A percentile compares a stretch with the other conserved stretches of the same genome.
Conservation (phyloP, 2,329 filamentous ascomycete genomes). For the Parastagonospora nodorum region DNA sequence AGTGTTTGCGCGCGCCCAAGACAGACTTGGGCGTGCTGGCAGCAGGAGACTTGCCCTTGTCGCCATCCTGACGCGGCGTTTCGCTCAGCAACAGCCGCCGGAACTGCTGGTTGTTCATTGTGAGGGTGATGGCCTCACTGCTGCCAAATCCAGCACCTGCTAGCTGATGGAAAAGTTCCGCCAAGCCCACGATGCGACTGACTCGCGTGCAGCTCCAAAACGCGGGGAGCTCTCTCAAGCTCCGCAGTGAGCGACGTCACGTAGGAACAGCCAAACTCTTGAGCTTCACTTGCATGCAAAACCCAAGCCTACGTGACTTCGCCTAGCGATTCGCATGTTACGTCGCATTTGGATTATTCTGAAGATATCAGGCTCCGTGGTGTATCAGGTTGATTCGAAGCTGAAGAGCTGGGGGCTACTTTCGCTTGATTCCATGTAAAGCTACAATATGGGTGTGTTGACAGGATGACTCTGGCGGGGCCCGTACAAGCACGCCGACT, state of each 20-base stretch:
- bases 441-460: no score
- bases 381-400: no score
- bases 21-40: conserved; percentile 49
- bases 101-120: conserved; percentile 96
- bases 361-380: no score
- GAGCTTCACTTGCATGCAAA: no score
- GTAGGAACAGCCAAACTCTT: background rate
- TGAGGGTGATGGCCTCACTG: conserved; percentile 1
- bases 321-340: no score
- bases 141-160: background rate
- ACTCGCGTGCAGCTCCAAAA: conserved; percentile 1
- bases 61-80: conserved; percentile 50
- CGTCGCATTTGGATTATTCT: no score
- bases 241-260: conserved; percentile 3
- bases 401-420: no score
- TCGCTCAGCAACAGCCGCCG: conserved; percentile 72
- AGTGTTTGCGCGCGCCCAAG: conserved; percentile 76
- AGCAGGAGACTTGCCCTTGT: conserved; percentile 26
- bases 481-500: no score
- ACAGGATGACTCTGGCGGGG: no score
- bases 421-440: no score
- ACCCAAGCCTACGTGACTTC: no score
- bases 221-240: conserved; percentile 9
- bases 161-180: conserved; percentile 4
- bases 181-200: background rate